Evolutionary conservation across 192 early-diverging fungal species (phyloP), one percentile per base, ranked within the genome.

Genomic region (Backusella circina): DNA sequence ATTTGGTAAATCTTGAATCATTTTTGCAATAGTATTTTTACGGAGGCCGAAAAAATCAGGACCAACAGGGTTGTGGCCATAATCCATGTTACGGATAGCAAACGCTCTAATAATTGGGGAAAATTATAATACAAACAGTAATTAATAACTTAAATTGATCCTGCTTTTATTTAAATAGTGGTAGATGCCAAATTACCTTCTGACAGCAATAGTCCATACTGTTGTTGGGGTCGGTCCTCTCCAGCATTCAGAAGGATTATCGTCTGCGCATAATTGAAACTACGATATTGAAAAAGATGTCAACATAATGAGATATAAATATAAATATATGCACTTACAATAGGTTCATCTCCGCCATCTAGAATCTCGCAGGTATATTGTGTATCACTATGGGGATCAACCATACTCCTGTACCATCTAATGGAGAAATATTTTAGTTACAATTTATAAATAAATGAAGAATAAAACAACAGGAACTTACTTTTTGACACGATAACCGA

Each of bases 21-120:
- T 90, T 75, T 91, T 93, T 21, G 88, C 86, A 67, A 98, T 93
- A 5, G 94, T 95, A 9, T 91, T 91, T 69, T 95, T 90, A 16
- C 93, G 89, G 51, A 98, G 91, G 1, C 96, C 96, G 86, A 95
- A 98, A 74, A 93, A 96, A 71, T 98, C 96, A 3, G 95, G 95
- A 8, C 96, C 95, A 2, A 91, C 92, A 0, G 92, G 91, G 33
- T 91, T 92, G 78, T 93, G 92, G 1, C 89, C 89, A 69, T 93
- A 90, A 38, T 95, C 92, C 39, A 90, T 90, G 65, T 92, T 88
- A 65, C 95, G 85, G 71, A 98, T 87, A 13, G 87, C 86, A 83
- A 95, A 93, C 10, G 93, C 95, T 21, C 87, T 88, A 78, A 44
- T 37, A 23, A 30, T 23, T 30, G 10, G 39, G 28, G 32, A 41